Conservation (phyloP, 2,329 filamentous ascomycete genomes). For the Penicillium sp. region DNA sequence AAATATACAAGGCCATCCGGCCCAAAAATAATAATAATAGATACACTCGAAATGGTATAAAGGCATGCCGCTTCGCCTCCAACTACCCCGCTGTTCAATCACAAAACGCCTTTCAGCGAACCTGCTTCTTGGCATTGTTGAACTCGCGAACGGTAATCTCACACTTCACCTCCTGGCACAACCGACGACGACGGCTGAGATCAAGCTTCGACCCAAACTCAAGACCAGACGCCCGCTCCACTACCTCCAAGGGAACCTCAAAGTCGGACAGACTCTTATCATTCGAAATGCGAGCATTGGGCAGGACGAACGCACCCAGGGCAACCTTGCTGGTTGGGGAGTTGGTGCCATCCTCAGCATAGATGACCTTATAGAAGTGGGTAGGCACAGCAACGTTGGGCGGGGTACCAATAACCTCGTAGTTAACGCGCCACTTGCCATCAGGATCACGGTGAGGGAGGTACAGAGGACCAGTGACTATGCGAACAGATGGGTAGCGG, state of each 20-base stretch:
- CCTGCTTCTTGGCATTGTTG: conserved; percentile 59
- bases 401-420: conserved; percentile 93
- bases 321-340: conserved; percentile 72
- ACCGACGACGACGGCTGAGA: conserved; percentile 69
- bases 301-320: conserved; percentile 90
- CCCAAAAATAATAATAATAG: neutral
- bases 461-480: conserved; percentile 93
- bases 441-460: conserved; percentile 84
- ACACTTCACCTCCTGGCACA: conserved; percentile 88
- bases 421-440: conserved; percentile 92
- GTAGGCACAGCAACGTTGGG: conserved; percentile 95
- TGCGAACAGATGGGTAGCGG: conserved; percentile 81
- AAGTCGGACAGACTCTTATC: conserved; percentile 87
- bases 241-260: conserved; percentile 89
- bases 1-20: conserved; percentile 25
- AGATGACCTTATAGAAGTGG: conserved; percentile 99
- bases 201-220: conserved; percentile 87
- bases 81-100: conserved; percentile 6
- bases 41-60: neutral
- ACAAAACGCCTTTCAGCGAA: conserved; percentile 11
- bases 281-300: conserved; percentile 87
- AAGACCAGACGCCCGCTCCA: conserved; percentile 89
- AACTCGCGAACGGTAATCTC: conserved; percentile 82
- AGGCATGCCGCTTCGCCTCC: conserved; percentile 9
- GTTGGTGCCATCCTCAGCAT: conserved; percentile 77